These are phyloP conservation scores for Neonectria faginata DNA, from an alignment of 2,329 filamentous ascomycete species.

Conservation along the genomic window DNA sequence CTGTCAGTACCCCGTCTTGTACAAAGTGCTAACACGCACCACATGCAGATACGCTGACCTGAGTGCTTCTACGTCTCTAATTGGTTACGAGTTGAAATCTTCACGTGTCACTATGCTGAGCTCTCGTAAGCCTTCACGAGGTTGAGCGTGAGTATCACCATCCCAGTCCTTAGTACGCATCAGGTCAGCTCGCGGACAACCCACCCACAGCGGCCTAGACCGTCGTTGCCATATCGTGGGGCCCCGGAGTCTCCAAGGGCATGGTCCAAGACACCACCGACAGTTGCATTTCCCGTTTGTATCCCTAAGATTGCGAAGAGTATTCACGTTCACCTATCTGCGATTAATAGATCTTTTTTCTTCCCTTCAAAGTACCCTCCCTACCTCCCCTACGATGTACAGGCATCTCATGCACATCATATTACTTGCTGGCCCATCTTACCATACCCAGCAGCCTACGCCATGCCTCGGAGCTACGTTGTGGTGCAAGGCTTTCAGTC, in stretches of 20 bases:
- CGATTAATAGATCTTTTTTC: too few species aligned
- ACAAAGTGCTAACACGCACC: background rate
- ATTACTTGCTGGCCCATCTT: background rate
- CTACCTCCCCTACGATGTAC: background rate
- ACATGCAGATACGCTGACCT: background rate
- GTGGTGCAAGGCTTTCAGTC: background rate
- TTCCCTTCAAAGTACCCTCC: too few species aligned
- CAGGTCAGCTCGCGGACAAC: background rate
- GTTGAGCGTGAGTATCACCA: background rate
- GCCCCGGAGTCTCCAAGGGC: slow-evolving; percentile 40
- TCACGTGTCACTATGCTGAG: slow-evolving; percentile 8
- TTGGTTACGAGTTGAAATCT: background rate
- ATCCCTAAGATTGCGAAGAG: background rate
- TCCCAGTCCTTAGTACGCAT: background rate
- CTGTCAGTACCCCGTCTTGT: background rate
- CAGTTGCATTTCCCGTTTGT: slow-evolving; percentile 31
- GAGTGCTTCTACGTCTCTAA: background rate
- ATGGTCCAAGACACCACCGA: slow-evolving; percentile 38
- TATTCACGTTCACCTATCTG: background rate
- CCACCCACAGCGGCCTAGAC: background rate
- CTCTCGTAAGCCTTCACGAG: slow-evolving; percentile 11
- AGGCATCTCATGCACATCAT: background rate
- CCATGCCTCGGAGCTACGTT: background rate
- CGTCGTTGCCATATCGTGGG: slow-evolving; percentile 41
- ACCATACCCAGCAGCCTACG: background rate